Conservation (phyloP, 306 rosid genomes). For the Erythrophleum fordii region DNA sequence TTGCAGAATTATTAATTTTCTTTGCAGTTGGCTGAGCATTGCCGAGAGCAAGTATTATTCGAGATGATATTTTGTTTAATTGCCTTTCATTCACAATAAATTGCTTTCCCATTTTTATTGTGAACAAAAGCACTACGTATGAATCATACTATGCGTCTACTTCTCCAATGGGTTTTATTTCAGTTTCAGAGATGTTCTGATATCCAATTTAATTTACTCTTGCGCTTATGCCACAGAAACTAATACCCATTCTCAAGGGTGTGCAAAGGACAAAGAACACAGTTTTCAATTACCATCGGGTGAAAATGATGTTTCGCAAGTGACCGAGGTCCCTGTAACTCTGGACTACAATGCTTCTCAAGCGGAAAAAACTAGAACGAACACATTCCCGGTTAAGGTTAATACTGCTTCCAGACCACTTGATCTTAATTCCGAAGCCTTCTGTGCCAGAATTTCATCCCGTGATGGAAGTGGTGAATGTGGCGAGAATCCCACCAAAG, state of each 20-base stretch:
- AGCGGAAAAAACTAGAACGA: slow-evolving; percentile 46
- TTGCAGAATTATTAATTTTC: background rate
- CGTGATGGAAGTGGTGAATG: slow-evolving; percentile 38
- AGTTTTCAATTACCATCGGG: slow-evolving; percentile 37
- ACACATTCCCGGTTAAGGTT: slow-evolving; percentile 1
- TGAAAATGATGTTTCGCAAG: slow-evolving; percentile 54
- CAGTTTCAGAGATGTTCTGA: background rate
- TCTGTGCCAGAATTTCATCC: slow-evolving; percentile 41
- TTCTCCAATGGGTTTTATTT: background rate
- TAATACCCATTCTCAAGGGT: slow-evolving; percentile 21
- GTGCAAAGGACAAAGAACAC: slow-evolving; percentile 42
- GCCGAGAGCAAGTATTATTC: background rate
- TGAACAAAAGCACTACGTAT: background rate
- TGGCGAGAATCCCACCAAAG: slow-evolving; percentile 42
- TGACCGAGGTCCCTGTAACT: slow-evolving; percentile 47
- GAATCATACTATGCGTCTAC: background rate
- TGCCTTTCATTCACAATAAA: background rate
- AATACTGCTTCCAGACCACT: slow-evolving; percentile 33
- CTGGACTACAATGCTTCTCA: slow-evolving; percentile 47
- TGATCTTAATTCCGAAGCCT: slow-evolving; percentile 65
- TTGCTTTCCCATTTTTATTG: background rate
- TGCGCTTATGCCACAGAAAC: slow-evolving; percentile 49
- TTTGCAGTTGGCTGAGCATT: background rate
- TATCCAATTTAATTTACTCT: slow-evolving; percentile 6
- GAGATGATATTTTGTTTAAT: background rate